Conservation (phyloP, 805 yeast species). For the Trichomonascus vanleenenianus region DNA sequence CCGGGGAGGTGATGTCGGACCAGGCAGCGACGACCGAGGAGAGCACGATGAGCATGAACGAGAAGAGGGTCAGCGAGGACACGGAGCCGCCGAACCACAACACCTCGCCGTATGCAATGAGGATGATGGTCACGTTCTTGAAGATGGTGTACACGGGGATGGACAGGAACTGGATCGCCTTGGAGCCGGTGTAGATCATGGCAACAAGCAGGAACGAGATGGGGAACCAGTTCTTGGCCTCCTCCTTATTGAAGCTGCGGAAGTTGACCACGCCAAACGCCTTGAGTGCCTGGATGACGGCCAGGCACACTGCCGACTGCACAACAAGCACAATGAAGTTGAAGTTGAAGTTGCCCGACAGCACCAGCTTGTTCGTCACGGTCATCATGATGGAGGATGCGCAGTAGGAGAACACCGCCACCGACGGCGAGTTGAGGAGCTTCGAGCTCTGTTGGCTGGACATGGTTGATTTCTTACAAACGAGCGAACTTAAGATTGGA, state of each 20-base stretch:
- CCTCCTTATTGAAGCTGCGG: conserved; percentile 76
- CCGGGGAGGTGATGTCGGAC: conserved; percentile 52
- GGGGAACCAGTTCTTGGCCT: conserved; percentile 92
- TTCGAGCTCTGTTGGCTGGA: neutral
- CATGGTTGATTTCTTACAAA: no score
- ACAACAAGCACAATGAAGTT: conserved; percentile 85
- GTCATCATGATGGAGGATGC: conserved; percentile 94
- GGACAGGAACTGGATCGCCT: conserved; percentile 83
- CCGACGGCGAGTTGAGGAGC: conserved; percentile 27
- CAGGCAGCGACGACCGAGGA: conserved; percentile 94
- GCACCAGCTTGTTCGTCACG: conserved; percentile 91
- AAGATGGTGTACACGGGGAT: conserved; percentile 97
- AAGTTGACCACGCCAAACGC: conserved; percentile 69
- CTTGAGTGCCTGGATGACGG: conserved; percentile 66
- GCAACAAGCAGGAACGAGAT: conserved; percentile 80
- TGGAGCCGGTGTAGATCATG: conserved; percentile 95
- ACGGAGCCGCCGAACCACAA: conserved; percentile 93
- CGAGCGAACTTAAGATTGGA: neutral
- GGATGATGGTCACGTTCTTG: conserved; percentile 92
- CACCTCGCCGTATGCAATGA: conserved; percentile 98
- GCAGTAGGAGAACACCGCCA: conserved; percentile 54
- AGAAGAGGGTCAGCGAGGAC: conserved; percentile 79
- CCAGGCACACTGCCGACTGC: conserved; percentile 78
- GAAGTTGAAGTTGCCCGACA: conserved; percentile 69
- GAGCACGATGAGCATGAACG: conserved; percentile 86